Base-by-base conservation (phyloP, 169 alveolate species). In the Babesia divergens region DNA sequence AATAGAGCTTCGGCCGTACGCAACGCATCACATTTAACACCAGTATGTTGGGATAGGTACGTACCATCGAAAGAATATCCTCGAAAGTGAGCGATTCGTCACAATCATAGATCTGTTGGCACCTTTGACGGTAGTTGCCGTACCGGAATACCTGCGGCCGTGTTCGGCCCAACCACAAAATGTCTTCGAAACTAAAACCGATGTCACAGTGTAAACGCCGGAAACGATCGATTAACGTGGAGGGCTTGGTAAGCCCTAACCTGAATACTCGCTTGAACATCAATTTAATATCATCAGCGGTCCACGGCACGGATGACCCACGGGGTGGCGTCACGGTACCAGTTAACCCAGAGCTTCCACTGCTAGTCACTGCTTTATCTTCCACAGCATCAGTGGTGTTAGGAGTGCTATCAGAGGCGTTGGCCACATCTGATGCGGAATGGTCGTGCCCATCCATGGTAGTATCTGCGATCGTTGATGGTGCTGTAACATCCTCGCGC, bases 1-100 rank as follows among this genome's bases (percentile, higher is more conserved):
- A 88, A 42, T 71, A 52, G 2, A 83, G 43, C 54, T 88, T 88
- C 9, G 93, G 93, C 71, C 90, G 69, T 40, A 88, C 50, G 40
- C 80, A 58, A 32, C 93, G 65, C 51, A 62, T 70, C 34, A 88
- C 62, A 49, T 88, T 88, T 47, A 59, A 72, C 44, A 86, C 54
- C 56, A 88, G 74, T 40, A 88, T 44, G 52, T 74, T 74, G 13
- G 93, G 93, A 52, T 74, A 60, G 24, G 28, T 42, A 47, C 71
- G 71, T 13, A 84, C 84, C 44, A 88, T 43, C 35, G 50, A 35
- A 3, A 79, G 52, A 54, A 88, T 75, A n/a, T 71, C 88, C 29
- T 80, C 69, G 46, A 55, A 64, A 0, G 87, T 79, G 14, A 79
- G 47, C 28, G 34, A 59, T 55, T 68, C 83, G 42, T 79, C 87